Percentiles rank a stretch among this genome's conserved stretches.
phyloP scores from a whole-genome alignment of 2,329 filamentous ascomycete species.

The Colletotrichum plurivorum region DNA sequence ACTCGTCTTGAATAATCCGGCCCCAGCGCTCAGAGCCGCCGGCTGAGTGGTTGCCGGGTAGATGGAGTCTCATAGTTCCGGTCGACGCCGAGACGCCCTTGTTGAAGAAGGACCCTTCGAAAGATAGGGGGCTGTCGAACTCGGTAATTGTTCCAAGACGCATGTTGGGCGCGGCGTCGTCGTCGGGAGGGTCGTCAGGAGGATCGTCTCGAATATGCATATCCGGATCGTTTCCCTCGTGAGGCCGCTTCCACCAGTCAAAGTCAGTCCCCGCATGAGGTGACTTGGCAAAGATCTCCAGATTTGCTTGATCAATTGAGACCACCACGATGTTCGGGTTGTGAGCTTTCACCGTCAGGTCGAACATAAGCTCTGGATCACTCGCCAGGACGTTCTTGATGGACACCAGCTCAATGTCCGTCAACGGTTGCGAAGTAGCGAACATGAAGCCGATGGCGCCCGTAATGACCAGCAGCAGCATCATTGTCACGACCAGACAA shows the following conservation, averaged over 20 bases:
- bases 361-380: constrained; percentile 95
- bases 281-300: constrained; percentile 96
- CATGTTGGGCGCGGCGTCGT: constrained; percentile 84
- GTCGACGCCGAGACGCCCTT: constrained; percentile 79
- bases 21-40: constrained; percentile 92
- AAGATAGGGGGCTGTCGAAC: constrained; percentile 90
- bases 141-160: constrained; percentile 89
- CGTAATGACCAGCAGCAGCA: constrained; percentile 86
- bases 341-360: constrained; percentile 87
- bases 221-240: constrained; percentile 41
- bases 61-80: constrained; percentile 84
- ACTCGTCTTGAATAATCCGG: constrained; percentile 89
- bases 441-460: constrained; percentile 91
- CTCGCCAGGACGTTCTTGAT: constrained; percentile 94
- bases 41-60: constrained; percentile 90
- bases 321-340: constrained; percentile 96
- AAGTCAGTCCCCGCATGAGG: constrained; percentile 83
- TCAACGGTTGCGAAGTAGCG: constrained; percentile 89
- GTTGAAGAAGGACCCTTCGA: constrained; percentile 91
- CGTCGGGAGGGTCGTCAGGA: constrained; percentile 71
- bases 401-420: constrained; percentile 81
- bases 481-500: constrained; percentile 85
- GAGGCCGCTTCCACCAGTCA: constrained; percentile 69
- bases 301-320: constrained; percentile 86
- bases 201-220: constrained; percentile 51